Evolutionary conservation across 805 yeast genomes (phyloP), one percentile per base, ranked within the genome.

Genomic region (Yarrowia hollandica): DNA sequence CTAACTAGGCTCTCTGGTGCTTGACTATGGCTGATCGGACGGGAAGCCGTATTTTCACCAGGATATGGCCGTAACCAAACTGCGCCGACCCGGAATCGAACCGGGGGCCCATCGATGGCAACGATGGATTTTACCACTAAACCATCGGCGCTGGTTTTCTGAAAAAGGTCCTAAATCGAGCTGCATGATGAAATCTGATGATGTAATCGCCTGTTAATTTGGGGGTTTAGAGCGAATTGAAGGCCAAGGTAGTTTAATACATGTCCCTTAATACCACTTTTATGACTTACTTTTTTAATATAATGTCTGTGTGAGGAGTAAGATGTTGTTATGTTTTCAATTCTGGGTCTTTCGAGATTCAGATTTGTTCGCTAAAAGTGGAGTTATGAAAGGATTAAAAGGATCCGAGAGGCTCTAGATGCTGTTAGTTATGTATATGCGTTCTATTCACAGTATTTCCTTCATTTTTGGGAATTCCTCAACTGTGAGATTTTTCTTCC

Each of bases 41-140:
- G 39, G 39, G 39, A 35, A 35, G 39, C 39, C 39, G 39, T 35
- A 35, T 35, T 35, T 35, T 19, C 39, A 35, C 39, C 39, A 35
- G 39, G 39, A 35, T 35, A 18, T 35, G 39, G 39, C 39, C 39
- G 39, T 35, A 35, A 35, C 39, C 39, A 35, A 6, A 35, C 3
- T 35, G 39, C 23, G 39, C 39, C 39, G 39, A 35, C 23, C 39
- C 39, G 39, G 39, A 35, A 35, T 35, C 39, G 39, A 35, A 35
- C 23, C 23, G 39, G 39, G 39, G 39, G 39, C 39, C 39, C 39
- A 35, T 35, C 23, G 39, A 35, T 35, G 23, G 39, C 39, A 35
- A 35, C 39, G 39, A 35, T 35, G 39, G 39, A 35, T 18, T 26
- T 26, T 26, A 26, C 30, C 30, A 26, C 30, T 26, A 26, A 26